Percentiles rank a stretch among this genome's conserved stretches.
These are phyloP conservation scores for Sugiyamaella qingdaonensis DNA, from an alignment of 805 yeast species.

Conservation along the genomic window DNA sequence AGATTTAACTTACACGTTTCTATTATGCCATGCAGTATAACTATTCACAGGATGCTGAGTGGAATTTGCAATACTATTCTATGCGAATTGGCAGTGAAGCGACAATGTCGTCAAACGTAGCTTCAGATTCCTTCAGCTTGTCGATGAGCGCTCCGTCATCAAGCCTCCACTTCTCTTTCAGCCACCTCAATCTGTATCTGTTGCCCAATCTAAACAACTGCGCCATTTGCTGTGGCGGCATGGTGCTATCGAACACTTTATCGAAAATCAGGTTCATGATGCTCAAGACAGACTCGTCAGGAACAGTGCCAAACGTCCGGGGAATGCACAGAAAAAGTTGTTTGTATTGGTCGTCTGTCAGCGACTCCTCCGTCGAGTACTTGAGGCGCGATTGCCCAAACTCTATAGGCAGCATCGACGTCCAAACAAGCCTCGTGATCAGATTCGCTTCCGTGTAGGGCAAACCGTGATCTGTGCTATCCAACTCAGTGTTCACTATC, in stretches of 20 bases:
- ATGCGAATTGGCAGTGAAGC: too few relatives aligned
- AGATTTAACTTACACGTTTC: too few relatives aligned
- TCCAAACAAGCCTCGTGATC: background rate
- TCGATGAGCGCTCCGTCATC: background rate
- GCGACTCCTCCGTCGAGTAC: background rate
- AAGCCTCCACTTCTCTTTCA: background rate
- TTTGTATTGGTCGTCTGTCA: background rate
- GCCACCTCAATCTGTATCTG: background rate
- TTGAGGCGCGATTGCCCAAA: background rate
- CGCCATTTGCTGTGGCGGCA: background rate
- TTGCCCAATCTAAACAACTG: background rate
- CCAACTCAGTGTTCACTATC: background rate
- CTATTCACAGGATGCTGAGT: too few relatives aligned
- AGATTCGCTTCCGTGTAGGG: background rate
- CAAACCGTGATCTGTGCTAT: background rate
- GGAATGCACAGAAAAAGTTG: background rate
- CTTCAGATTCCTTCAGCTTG: background rate
- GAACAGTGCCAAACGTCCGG: background rate
- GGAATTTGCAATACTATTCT: too few relatives aligned
- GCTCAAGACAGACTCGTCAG: background rate
- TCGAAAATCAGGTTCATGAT: background rate
- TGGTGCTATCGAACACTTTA: background rate
- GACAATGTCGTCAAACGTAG: background rate
- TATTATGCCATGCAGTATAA: too few relatives aligned
- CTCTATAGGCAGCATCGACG: background rate